A percentile compares a stretch with the other conserved stretches of the same genome.
Evolutionary conservation across 2,329 filamentous ascomycete genomes (phyloP).

Genomic region (Aspergillus sergii): DNA sequence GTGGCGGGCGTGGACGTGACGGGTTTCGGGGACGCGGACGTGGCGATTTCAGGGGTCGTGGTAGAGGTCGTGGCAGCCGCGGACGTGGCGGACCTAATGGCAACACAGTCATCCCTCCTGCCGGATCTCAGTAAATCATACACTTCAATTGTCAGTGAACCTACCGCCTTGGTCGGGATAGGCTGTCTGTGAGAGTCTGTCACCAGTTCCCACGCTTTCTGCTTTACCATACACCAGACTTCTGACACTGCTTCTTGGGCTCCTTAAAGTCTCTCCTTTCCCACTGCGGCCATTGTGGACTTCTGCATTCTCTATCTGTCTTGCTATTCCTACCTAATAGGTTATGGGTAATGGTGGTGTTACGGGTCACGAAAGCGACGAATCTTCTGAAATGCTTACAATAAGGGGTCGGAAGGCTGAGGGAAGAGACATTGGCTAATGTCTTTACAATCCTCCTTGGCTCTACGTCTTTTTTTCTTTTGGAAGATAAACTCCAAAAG

Average conservation of each 20-base stretch:
- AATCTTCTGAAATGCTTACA: slow-evolving; percentile 29
- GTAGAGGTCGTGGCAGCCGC: slow-evolving; percentile 30
- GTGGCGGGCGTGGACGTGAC: slow-evolving; percentile 40
- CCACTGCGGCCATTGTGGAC: neutral
- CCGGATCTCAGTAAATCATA: slow-evolving; percentile 16
- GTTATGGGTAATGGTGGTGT: slow-evolving; percentile 32
- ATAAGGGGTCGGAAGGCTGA: slow-evolving; percentile 14
- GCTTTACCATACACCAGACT: slow-evolving; percentile 5
- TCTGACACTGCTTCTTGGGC: slow-evolving; percentile 6
- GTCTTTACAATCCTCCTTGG: slow-evolving; percentile 1
- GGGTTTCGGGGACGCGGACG: slow-evolving; percentile 41
- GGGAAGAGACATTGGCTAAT: neutral
- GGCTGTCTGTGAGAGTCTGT: neutral
- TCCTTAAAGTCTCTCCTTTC: neutral
- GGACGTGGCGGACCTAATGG: slow-evolving; percentile 33
- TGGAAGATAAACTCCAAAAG: slow-evolving; percentile 24
- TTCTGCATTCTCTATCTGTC: slow-evolving; percentile 11
- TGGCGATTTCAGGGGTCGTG: slow-evolving; percentile 40
- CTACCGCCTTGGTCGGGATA: slow-evolving; percentile 1
- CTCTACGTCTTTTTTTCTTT: slow-evolving; percentile 16
- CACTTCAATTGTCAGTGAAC: slow-evolving; percentile 1
- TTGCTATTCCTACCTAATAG: slow-evolving; percentile 18
- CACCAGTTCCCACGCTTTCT: slow-evolving; percentile 3
- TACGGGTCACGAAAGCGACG: slow-evolving; percentile 42
- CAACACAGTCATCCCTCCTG: slow-evolving; percentile 26